Evolutionary conservation across 306 rosid genomes (phyloP).

Genomic region (Rosa multiflora): DNA sequence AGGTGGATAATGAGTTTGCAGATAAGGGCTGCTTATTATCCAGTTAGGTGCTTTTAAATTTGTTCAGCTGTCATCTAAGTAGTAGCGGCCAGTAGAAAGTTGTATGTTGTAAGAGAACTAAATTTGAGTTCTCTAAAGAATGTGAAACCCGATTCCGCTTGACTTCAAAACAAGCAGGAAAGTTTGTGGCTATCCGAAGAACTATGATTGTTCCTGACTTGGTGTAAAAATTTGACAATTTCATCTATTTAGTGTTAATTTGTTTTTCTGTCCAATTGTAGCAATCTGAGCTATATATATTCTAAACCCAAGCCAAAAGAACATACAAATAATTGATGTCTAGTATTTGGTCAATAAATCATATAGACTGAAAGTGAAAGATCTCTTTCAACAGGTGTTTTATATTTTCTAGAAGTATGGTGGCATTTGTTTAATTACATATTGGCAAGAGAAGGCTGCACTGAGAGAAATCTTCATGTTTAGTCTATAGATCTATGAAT

Average conservation of each 20-base stretch:
- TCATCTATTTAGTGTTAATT: background rate
- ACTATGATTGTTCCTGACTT: constrained; percentile 1
- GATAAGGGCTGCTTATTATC: background rate
- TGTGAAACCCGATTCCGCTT: background rate
- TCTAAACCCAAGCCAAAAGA: background rate
- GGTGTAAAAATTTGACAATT: background rate
- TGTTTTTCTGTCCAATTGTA: background rate
- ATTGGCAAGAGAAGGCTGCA: background rate
- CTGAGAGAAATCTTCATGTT: background rate
- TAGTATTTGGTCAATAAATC: background rate
- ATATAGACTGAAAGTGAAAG: background rate
- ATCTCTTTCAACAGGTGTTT: background rate
- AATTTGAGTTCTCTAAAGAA: background rate
- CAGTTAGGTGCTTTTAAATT: background rate
- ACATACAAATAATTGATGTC: background rate
- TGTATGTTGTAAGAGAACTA: background rate
- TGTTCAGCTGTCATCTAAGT: background rate
- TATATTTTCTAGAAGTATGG: background rate
- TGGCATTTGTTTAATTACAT: background rate
- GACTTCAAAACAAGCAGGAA: background rate
- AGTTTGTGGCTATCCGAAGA: background rate
- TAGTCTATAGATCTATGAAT: background rate
- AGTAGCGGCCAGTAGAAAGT: constrained; percentile 1
- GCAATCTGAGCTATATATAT: background rate
- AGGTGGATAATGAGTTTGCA: background rate